These are phyloP conservation scores for Epichloe sibirici DNA, from an alignment of 2,329 filamentous ascomycete species.

Conservation along the genomic window DNA sequence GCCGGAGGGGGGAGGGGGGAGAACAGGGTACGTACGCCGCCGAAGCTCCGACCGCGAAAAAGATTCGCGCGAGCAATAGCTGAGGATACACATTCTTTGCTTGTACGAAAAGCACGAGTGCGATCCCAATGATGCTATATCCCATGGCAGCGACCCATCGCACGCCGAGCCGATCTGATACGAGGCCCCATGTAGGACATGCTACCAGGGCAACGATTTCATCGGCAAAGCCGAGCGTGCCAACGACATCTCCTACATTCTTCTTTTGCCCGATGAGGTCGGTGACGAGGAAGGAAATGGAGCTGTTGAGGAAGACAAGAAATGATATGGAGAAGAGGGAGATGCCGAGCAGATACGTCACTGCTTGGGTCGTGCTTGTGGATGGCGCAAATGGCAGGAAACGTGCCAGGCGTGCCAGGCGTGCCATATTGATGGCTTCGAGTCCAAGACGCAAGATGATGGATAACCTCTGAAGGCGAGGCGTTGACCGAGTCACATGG, in stretches of 20 bases:
- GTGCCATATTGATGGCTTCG: slow-evolving; percentile 17
- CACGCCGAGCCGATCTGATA: slow-evolving; percentile 67
- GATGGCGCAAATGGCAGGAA: slow-evolving; percentile 46
- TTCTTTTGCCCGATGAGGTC: slow-evolving; percentile 65
- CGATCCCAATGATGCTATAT: slow-evolving; percentile 68
- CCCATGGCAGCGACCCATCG: slow-evolving; percentile 62
- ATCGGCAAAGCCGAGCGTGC: slow-evolving; percentile 74
- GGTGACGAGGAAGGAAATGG: slow-evolving; percentile 73
- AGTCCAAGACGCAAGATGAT: not conserved
- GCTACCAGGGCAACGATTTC: slow-evolving; percentile 72
- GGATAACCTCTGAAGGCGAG: slow-evolving; percentile 6
- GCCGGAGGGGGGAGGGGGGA: no score
- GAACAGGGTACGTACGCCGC: slow-evolving; percentile 49
- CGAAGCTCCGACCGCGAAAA: slow-evolving; percentile 87
- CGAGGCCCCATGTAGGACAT: slow-evolving; percentile 67
- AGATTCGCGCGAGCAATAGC: slow-evolving; percentile 67
- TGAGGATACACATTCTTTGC: slow-evolving; percentile 80
- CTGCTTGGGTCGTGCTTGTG: slow-evolving; percentile 49
- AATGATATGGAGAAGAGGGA: slow-evolving; percentile 81
- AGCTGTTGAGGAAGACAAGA: slow-evolving; percentile 80
- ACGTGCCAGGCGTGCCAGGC: slow-evolving; percentile 28
- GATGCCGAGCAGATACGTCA: slow-evolving; percentile 69
- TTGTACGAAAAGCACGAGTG: slow-evolving; percentile 73
- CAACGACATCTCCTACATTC: slow-evolving; percentile 67
- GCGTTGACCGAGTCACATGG: slow-evolving; percentile 8